Conservation (phyloP, 2,329 filamentous ascomycete species). For the Chalaropsis thielavioides region DNA sequence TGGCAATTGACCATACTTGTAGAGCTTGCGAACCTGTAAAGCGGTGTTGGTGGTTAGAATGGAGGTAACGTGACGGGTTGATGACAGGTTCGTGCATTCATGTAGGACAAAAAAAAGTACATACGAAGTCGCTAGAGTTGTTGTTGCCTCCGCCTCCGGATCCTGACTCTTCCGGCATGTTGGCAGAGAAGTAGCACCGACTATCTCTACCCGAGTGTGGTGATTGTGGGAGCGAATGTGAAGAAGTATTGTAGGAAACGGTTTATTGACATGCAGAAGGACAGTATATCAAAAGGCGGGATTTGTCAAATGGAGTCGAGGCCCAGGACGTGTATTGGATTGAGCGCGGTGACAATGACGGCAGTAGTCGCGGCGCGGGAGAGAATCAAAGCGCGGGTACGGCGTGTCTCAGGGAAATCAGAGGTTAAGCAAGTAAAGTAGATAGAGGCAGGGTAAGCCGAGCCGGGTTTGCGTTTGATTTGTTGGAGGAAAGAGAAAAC, state of each 20-base stretch:
- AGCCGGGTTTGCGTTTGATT: background rate
- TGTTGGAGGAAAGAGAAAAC: background rate
- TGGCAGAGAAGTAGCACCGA: background rate
- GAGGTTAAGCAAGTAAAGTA: background rate
- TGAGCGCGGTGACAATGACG: too few relatives aligned
- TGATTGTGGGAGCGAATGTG: background rate
- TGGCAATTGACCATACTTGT: slow-evolving; percentile 55
- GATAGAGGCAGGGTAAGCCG: background rate
- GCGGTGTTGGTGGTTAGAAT: slow-evolving; percentile 13
- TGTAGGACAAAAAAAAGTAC: slow-evolving; percentile 27
- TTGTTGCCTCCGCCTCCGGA: slow-evolving; percentile 44
- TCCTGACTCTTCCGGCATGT: slow-evolving; percentile 13
- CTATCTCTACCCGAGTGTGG: background rate
- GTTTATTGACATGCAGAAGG: background rate
- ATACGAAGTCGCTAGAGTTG: slow-evolving; percentile 91
- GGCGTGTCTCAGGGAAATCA: background rate
- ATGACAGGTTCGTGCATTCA: background rate
- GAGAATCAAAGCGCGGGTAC: background rate
- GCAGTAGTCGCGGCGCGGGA: too few relatives aligned
- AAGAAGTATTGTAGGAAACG: background rate
- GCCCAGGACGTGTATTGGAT: too few relatives aligned
- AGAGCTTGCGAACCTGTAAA: slow-evolving; percentile 81
- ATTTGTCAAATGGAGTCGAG: too few relatives aligned
- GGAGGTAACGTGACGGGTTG: background rate
- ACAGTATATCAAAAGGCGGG: background rate